Evolutionary conservation across 768 basidiomycete species (phyloP).

Genomic region (Phylloporus scabripes): DNA sequence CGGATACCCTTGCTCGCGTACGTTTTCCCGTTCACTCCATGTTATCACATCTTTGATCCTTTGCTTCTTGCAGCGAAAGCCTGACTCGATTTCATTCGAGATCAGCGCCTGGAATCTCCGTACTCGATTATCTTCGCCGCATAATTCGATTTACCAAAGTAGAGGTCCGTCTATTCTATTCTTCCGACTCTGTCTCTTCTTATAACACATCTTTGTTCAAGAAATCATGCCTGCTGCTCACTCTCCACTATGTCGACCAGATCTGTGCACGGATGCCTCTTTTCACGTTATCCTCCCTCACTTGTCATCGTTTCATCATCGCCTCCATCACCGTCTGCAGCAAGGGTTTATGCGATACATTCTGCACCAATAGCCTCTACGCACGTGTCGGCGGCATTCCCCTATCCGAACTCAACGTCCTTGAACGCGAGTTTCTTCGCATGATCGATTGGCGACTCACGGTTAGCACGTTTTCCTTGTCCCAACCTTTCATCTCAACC

Average conservation of each 20-base stretch:
- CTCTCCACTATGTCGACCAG: constrained; percentile 88
- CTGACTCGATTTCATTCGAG: constrained; percentile 97
- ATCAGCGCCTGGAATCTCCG: constrained; percentile 78
- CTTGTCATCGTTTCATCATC: constrained; percentile 97
- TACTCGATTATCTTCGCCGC: constrained; percentile 89
- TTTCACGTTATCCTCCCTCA: constrained; percentile 93
- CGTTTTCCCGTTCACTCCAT: constrained; percentile 25
- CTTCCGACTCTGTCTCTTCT: not conserved
- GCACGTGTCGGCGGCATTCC: constrained; percentile 95
- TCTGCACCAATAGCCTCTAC: constrained; percentile 92
- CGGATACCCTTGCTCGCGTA: constrained; percentile 86
- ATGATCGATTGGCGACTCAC: constrained; percentile 93
- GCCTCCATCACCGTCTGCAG: constrained; percentile 86
- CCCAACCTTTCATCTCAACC: constrained; percentile 2
- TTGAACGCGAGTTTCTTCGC: constrained; percentile 90
- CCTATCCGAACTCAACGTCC: constrained; percentile 83
- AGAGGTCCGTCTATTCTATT: constrained; percentile 54
- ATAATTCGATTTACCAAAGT: constrained; percentile 95
- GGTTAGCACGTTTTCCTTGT: constrained; percentile 52
- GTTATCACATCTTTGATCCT: constrained; percentile 18
- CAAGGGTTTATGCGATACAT: constrained; percentile 93
- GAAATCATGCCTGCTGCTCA: constrained; percentile 78
- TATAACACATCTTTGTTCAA: constrained; percentile 27
- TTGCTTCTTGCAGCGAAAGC: constrained; percentile 53
- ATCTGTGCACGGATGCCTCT: constrained; percentile 81